Evolutionary conservation across 345 rosid species (phyloP).

Genomic region (Odontarrhena argentea): DNA sequence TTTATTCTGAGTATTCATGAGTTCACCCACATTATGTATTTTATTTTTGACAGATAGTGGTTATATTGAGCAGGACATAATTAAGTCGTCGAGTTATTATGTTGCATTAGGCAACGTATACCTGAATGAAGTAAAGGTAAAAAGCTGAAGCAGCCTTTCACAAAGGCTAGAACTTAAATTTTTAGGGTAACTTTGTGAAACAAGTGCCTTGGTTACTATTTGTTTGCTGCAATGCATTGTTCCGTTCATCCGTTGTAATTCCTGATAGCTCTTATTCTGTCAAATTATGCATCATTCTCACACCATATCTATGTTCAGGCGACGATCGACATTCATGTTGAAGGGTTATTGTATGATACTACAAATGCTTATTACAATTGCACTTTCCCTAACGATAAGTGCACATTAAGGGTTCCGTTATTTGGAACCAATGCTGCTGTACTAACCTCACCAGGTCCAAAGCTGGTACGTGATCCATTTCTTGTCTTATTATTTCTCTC

Average conservation of each 20-base stretch:
- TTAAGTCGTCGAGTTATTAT: conserved; percentile 70
- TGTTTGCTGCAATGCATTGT: neutral
- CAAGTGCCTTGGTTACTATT: neutral
- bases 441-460: conserved; percentile 68
- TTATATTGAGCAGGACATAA: conserved; percentile 58
- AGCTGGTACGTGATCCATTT: conserved; percentile 49
- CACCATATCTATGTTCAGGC: conserved; percentile 56
- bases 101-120: conserved; percentile 82
- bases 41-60: conserved; percentile 61
- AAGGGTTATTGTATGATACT: conserved; percentile 70
- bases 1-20: conserved; percentile 20
- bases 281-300: conserved; percentile 13
- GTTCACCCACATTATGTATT: conserved; percentile 14
- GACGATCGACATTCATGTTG: conserved; percentile 55
- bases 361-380: conserved; percentile 77
- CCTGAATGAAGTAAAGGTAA: conserved; percentile 75
- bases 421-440: conserved; percentile 63
- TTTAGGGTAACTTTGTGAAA: conserved; percentile 7
- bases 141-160: conserved; percentile 19
- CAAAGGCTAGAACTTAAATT: neutral
- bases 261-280: neutral
- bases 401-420: conserved; percentile 62
- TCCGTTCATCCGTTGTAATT: conserved; percentile 5
- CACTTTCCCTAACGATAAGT: conserved; percentile 55
- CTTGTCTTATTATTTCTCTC: conserved; percentile 9